Conservation (phyloP, 2,329 filamentous ascomycete genomes). For the Aurifilum marmelostoma region DNA sequence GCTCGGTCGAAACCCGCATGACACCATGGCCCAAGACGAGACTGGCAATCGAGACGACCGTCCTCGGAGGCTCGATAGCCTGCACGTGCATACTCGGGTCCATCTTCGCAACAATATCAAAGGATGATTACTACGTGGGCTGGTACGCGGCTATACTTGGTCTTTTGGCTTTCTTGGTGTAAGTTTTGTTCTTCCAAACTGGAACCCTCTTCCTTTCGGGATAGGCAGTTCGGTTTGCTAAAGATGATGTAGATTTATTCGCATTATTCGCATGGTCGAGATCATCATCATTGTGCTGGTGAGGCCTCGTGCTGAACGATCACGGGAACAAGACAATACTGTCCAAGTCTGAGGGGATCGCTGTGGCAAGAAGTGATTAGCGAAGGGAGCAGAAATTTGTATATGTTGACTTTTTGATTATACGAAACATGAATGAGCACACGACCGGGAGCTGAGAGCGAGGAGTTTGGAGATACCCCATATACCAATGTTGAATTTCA, state of each 20-base stretch:
- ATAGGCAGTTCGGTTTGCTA: too few species aligned
- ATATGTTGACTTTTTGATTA: neutral
- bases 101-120: too few species aligned
- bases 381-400: neutral
- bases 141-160: neutral
- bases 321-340: neutral
- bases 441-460: neutral
- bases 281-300: neutral
- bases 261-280: neutral
- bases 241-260: neutral
- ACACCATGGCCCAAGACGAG: neutral
- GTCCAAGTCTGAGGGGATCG: neutral
- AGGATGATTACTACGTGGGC: too few species aligned
- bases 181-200: neutral
- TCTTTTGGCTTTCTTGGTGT: neutral
- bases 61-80: neutral
- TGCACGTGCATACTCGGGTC: neutral
- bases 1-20: neutral
- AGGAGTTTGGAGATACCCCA: neutral
- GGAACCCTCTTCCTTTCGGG: too few species aligned
- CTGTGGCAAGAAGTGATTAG: neutral
- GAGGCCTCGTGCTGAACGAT: neutral
- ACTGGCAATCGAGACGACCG: neutral
- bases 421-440: neutral
- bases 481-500: neutral